A percentile compares a stretch with the other conserved stretches of the same genome.
Evolutionary conservation across 805 yeast genomes (phyloP).

Genomic region (Kuraishia hungarica): DNA sequence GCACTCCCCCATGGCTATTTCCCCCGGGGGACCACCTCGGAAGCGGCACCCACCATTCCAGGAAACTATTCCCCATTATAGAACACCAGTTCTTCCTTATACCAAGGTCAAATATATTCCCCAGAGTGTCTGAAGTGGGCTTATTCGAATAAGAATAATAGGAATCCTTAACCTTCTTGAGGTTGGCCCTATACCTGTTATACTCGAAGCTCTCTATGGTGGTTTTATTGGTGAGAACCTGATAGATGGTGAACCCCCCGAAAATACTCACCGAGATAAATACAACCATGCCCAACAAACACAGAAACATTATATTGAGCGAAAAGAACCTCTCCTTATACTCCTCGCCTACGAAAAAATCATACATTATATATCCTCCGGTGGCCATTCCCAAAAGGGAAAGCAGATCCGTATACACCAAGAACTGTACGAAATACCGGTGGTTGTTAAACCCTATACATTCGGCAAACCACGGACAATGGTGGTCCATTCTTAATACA

Average conservation of each 20-base stretch:
- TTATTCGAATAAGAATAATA: slow-evolving; percentile 29
- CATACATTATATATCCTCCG: slow-evolving; percentile 33
- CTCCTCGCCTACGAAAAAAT: slow-evolving; percentile 34
- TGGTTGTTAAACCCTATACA: slow-evolving; percentile 83
- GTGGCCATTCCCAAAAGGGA: slow-evolving; percentile 31
- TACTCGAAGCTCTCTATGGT: slow-evolving; percentile 71
- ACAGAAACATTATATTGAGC: slow-evolving; percentile 51
- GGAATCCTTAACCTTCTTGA: slow-evolving; percentile 23
- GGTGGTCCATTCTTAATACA: slow-evolving; percentile 48
- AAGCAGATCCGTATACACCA: slow-evolving; percentile 44
- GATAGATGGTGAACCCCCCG: slow-evolving; percentile 46
- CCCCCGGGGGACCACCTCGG: slow-evolving; percentile 2
- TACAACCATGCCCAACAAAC: slow-evolving; percentile 44
- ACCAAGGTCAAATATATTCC: slow-evolving; percentile 77
- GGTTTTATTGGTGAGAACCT: slow-evolving; percentile 58
- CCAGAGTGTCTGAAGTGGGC: slow-evolving; percentile 36
- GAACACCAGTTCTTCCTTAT: slow-evolving; percentile 47
- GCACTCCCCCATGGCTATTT: not conserved
- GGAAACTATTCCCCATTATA: slow-evolving; percentile 64
- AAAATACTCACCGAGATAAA: slow-evolving; percentile 51
- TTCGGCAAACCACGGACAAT: slow-evolving; percentile 85
- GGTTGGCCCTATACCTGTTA: slow-evolving; percentile 35
- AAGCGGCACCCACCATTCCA: slow-evolving; percentile 67
- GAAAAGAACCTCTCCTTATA: slow-evolving; percentile 38
- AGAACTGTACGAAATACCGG: slow-evolving; percentile 69